Evolutionary conservation across 495 filamentous ascomycete species (phyloP).

Genomic region (Thozetella sp.): DNA sequence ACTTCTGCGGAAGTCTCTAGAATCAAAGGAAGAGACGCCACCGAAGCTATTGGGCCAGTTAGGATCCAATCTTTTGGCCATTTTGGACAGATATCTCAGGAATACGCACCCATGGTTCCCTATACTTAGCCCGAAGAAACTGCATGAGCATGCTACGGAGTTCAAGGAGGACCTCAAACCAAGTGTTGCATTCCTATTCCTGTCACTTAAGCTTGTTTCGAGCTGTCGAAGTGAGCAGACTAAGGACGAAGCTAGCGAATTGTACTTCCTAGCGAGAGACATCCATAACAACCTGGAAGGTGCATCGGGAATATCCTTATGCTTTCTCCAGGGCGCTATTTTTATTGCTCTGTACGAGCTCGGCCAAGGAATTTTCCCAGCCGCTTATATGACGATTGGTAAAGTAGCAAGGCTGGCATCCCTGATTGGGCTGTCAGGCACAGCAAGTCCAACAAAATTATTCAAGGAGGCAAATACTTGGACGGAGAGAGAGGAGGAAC

Average conservation of each 20-base stretch:
- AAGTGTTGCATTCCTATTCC: neutral
- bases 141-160: neutral
- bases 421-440: neutral
- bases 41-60: neutral
- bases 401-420: slow-evolving; percentile 1
- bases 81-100: slow-evolving; percentile 3
- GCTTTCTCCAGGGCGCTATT: slow-evolving; percentile 2
- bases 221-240: neutral
- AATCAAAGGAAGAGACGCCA: neutral
- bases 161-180: neutral
- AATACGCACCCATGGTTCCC: slow-evolving; percentile 4
- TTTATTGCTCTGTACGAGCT: slow-evolving; percentile 8
- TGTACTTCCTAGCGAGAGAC: neutral
- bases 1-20: neutral
- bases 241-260: neutral
- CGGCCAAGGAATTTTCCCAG: slow-evolving; percentile 6
- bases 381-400: slow-evolving; percentile 8
- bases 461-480: slow-evolving; percentile 8
- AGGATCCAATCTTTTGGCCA: slow-evolving; percentile 1
- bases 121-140: slow-evolving; percentile 6
- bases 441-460: neutral
- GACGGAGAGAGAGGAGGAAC: slow-evolving; percentile 5
- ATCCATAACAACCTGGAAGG: slow-evolving; percentile 1
- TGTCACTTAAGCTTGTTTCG: neutral
- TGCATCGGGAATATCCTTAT: slow-evolving; percentile 3